These are phyloP conservation scores for Stemphylium beticola DNA, from an alignment of 2,329 filamentous ascomycete genomes.

Conservation along the genomic window DNA sequence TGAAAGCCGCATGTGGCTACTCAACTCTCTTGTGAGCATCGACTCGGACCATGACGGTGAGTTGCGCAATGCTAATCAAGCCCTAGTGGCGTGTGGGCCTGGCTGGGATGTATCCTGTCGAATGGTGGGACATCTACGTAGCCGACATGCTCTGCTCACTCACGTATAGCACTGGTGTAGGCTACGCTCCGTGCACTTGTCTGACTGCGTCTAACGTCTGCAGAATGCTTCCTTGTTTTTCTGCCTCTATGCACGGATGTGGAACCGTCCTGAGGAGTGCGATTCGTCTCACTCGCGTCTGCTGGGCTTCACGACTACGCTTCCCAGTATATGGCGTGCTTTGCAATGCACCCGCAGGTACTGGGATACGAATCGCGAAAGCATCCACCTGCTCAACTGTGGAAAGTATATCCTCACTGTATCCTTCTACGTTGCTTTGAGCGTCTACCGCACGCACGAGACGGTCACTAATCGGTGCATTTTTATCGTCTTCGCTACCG, in stretches of 20 bases:
- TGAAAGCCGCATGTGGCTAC: conserved; percentile 78
- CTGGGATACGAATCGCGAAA: conserved; percentile 78
- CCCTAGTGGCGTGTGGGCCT: conserved; percentile 80
- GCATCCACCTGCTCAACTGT: conserved; percentile 87
- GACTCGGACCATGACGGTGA: conserved; percentile 32
- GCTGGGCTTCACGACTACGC: conserved; percentile 78
- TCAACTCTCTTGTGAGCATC: conserved; percentile 74
- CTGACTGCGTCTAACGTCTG: conserved; percentile 59
- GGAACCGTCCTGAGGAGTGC: conserved; percentile 73
- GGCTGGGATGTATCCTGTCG: conserved; percentile 85
- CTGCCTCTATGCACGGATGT: conserved; percentile 80
- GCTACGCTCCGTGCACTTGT: conserved; percentile 41
- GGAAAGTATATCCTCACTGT: conserved; percentile 87
- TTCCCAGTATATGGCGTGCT: conserved; percentile 86
- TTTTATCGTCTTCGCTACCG: conserved; percentile 78
- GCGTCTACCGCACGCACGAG: conserved; percentile 45
- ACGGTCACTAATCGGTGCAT: conserved; percentile 78
- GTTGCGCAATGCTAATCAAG: not conserved
- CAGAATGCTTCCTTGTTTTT: conserved; percentile 76
- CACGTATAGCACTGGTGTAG: conserved; percentile 80
- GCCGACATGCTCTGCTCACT: conserved; percentile 95
- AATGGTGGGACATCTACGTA: conserved; percentile 93
- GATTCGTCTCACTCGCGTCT: conserved; percentile 81
- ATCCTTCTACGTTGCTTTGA: conserved; percentile 39
- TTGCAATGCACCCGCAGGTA: conserved; percentile 89